Conservation (phyloP, 2,329 filamentous ascomycete species). For the Didymella segeticola region DNA sequence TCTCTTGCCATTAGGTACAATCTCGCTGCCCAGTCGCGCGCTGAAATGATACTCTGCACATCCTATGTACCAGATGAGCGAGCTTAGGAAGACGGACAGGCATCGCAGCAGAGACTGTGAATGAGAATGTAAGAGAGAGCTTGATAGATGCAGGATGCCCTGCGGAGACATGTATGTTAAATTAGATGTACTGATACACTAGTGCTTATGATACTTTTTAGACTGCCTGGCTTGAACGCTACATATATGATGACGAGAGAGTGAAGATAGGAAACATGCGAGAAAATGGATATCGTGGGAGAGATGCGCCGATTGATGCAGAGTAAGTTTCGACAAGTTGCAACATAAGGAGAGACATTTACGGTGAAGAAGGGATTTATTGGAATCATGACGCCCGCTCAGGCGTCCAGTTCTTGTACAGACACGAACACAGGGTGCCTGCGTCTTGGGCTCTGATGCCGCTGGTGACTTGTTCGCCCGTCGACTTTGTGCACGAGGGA, state of each 20-base stretch:
- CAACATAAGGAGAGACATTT: not conserved
- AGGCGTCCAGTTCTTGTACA: slow-evolving; percentile 53
- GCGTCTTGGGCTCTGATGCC: slow-evolving; percentile 46
- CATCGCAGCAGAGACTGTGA: not conserved
- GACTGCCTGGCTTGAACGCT: slow-evolving; percentile 16
- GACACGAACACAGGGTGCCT: slow-evolving; percentile 52
- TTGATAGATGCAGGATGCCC: not conserved
- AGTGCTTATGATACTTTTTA: slow-evolving; percentile 1
- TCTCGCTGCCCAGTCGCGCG: no score
- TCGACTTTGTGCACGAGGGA: slow-evolving; percentile 61
- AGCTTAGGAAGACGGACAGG: no score
- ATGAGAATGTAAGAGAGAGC: not conserved
- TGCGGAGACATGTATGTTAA: not conserved
- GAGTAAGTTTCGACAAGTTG: not conserved
- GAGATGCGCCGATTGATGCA: slow-evolving; percentile 5
- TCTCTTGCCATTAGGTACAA: no score
- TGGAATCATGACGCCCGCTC: slow-evolving; percentile 3
- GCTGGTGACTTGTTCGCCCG: slow-evolving; percentile 45
- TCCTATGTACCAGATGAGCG: no score
- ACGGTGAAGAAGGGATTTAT: no score
- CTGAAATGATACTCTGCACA: no score
- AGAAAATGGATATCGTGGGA: slow-evolving; percentile 2
- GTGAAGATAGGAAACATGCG: not conserved
- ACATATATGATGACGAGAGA: not conserved
- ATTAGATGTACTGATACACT: not conserved